Conservation (phyloP, 1,139 yeast genomes). For the Candida pseudoviswanathii region DNA sequence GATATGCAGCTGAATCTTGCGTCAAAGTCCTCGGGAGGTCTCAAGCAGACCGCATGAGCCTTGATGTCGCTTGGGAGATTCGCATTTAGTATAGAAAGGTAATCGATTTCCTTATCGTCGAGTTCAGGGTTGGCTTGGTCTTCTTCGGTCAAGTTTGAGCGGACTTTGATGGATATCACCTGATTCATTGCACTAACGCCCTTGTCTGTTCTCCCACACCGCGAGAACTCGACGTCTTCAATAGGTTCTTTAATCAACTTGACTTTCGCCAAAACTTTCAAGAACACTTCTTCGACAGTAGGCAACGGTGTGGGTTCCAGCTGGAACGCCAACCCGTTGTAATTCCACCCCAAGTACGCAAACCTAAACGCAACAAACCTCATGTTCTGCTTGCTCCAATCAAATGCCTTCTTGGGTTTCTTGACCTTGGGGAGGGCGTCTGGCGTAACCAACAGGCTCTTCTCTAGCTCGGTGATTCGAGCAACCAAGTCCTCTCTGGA, state of each 20-base stretch:
- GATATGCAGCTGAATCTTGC: slow-evolving; percentile 87
- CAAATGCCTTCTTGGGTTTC: slow-evolving; percentile 54
- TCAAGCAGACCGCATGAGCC: slow-evolving; percentile 75
- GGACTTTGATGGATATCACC: slow-evolving; percentile 76
- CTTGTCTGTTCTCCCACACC: slow-evolving; percentile 96
- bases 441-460: not conserved
- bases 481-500: slow-evolving; percentile 52
- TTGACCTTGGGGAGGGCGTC: slow-evolving; percentile 10
- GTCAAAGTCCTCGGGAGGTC: slow-evolving; percentile 83
- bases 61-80: slow-evolving; percentile 80
- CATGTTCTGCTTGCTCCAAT: slow-evolving; percentile 65
- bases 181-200: slow-evolving; percentile 98
- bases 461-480: slow-evolving; percentile 51
- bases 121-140: slow-evolving; percentile 59
- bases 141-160: slow-evolving; percentile 61
- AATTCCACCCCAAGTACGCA: slow-evolving; percentile 92
- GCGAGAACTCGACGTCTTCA: slow-evolving; percentile 67
- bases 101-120: slow-evolving; percentile 74
- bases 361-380: slow-evolving; percentile 79
- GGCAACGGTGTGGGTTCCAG: slow-evolving; percentile 74
- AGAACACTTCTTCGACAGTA: slow-evolving; percentile 79
- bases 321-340: slow-evolving; percentile 87
- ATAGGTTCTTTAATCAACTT: slow-evolving; percentile 67
- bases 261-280: slow-evolving; percentile 70
- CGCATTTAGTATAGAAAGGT: slow-evolving; percentile 72